Percentiles rank a stretch among this genome's conserved stretches.
phyloP scores from a whole-genome alignment of 2,329 filamentous ascomycete species.

The Aureobasidium sp. region DNA sequence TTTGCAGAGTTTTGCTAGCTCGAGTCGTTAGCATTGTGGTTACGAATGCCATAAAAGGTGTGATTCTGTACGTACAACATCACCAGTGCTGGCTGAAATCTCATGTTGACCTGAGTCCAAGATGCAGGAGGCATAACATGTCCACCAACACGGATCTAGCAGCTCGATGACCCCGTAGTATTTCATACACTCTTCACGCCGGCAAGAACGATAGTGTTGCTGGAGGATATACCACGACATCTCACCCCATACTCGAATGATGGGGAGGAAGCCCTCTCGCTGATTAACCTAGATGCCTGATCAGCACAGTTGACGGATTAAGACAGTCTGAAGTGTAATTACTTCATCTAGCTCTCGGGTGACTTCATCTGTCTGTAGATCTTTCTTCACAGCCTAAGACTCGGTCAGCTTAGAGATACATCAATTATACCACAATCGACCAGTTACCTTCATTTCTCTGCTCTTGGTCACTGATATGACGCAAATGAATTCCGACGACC shows the following conservation, averaged over 20 bases:
- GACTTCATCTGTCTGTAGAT: not conserved
- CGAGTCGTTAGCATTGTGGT: not conserved
- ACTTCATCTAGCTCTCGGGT: not conserved
- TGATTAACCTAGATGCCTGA: not conserved
- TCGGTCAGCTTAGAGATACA: not conserved
- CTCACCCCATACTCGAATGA: not conserved
- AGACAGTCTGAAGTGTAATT: not conserved
- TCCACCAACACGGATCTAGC: slow-evolving; percentile 4
- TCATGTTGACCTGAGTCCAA: not conserved
- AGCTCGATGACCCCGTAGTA: not conserved
- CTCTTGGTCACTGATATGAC: not conserved
- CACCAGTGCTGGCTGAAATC: not conserved
- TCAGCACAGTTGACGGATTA: not conserved
- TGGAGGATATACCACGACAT: not conserved
- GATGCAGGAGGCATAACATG: not conserved
- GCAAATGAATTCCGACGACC: not conserved
- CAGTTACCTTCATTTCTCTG: not conserved
- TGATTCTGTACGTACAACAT: not conserved
- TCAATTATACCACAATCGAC: not conserved
- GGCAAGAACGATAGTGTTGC: not conserved
- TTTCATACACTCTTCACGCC: not conserved
- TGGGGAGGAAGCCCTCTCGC: not conserved
- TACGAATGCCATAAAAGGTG: not conserved
- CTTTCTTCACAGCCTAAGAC: not conserved
- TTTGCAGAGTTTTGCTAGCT: not conserved